Conservation (phyloP, 139 green algal species). For the Ettlia oleoabundans region DNA sequence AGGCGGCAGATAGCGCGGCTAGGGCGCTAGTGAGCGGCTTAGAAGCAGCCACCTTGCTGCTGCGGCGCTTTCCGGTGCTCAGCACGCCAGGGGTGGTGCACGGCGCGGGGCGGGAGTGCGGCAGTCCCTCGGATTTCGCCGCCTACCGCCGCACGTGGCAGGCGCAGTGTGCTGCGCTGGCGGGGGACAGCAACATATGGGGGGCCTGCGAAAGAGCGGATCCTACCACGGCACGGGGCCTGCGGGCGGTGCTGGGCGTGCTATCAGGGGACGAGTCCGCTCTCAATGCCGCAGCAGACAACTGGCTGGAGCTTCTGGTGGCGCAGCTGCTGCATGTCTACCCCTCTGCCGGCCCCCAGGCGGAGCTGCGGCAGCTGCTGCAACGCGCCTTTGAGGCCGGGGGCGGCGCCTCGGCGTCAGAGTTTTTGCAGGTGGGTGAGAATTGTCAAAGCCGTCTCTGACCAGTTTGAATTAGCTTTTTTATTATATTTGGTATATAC, state of each 20-base stretch:
- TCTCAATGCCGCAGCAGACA: slow-evolving; percentile 8
- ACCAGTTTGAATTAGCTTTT: too few species aligned
- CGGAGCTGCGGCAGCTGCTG: slow-evolving; percentile 57
- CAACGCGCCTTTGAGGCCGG: slow-evolving; percentile 12
- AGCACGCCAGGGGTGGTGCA: background rate
- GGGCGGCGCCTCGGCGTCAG: background rate
- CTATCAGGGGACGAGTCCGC: slow-evolving; percentile 55
- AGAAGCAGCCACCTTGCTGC: slow-evolving; percentile 38
- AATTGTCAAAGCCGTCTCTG: too few species aligned
- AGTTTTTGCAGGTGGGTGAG: too few species aligned
- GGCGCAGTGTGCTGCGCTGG: slow-evolving; percentile 42
- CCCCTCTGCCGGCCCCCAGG: slow-evolving; percentile 38
- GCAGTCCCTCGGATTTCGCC: slow-evolving; percentile 2
- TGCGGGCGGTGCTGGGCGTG: slow-evolving; percentile 55
- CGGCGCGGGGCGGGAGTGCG: slow-evolving; percentile 25
- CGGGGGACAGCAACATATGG: slow-evolving; percentile 42
- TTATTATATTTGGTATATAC: too few species aligned
- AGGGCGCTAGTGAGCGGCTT: slow-evolving; percentile 22
- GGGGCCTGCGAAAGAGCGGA: slow-evolving; percentile 26
- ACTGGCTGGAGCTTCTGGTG: slow-evolving; percentile 72
- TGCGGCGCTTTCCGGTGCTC: slow-evolving; percentile 38
- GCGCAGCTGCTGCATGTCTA: slow-evolving; percentile 63
- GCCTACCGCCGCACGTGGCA: slow-evolving; percentile 51
- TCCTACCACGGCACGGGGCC: slow-evolving; percentile 23
- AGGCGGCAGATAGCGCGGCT: background rate